These are phyloP conservation scores for Microdochium bolleyi DNA, from an alignment of 2,329 filamentous ascomycete genomes.

Conservation along the genomic window DNA sequence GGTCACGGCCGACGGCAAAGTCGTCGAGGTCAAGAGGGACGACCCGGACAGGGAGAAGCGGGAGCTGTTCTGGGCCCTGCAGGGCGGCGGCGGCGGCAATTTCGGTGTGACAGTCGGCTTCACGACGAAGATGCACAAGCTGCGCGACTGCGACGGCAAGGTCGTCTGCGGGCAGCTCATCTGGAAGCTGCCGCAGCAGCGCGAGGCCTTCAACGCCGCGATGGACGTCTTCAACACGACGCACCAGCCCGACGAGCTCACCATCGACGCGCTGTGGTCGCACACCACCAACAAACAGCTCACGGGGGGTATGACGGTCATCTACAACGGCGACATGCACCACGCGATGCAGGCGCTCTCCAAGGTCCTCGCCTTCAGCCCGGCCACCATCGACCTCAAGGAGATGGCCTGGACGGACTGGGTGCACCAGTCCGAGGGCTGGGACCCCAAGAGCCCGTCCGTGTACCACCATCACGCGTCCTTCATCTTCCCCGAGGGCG, in stretches of 20 bases:
- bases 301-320: not conserved
- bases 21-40: not conserved
- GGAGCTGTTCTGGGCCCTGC: not conserved
- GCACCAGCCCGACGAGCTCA: not conserved
- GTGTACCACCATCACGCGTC: not conserved
- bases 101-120: not conserved
- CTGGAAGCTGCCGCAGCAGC: not conserved
- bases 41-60: not conserved
- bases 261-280: not conserved
- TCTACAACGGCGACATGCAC: not conserved
- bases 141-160: not conserved
- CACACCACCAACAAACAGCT: not conserved
- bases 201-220: not conserved
- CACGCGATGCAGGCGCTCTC: not conserved
- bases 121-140: not conserved
- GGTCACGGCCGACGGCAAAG: not conserved
- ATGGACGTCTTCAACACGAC: not conserved
- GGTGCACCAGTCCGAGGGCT: not conserved
- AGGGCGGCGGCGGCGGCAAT: not conserved
- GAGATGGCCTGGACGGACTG: not conserved
- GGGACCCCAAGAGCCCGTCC: not conserved
- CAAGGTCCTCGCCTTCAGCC: not conserved
- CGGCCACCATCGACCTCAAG: not conserved
- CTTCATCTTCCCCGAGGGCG: not conserved
- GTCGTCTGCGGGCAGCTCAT: not conserved